Conservation (phyloP, 129 eudicot genomes). For the Apium graveolens region DNA sequence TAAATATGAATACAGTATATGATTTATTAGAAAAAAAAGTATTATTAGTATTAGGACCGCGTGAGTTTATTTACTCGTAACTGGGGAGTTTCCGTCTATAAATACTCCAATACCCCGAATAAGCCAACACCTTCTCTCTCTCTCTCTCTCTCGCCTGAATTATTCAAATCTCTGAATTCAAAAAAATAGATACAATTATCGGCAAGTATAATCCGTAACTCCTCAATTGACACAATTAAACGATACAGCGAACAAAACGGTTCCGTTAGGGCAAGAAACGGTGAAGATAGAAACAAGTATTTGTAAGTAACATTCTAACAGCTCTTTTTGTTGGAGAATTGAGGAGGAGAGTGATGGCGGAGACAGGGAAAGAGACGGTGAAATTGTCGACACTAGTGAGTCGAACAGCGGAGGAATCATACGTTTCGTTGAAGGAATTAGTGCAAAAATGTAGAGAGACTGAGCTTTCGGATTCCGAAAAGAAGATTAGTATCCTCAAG, state of each 20-base stretch:
- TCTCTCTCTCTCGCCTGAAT: background rate
- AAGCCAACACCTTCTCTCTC: no score
- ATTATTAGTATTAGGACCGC: no score
- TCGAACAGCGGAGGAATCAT: slow-evolving; percentile 91
- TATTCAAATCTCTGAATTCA: background rate
- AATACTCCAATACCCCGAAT: no score
- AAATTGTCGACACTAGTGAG: slow-evolving; percentile 77
- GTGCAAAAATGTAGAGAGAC: slow-evolving; percentile 63
- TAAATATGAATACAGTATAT: no score
- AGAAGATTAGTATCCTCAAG: slow-evolving; percentile 74
- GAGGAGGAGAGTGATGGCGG: slow-evolving; percentile 36
- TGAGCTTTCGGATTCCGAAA: slow-evolving; percentile 74
- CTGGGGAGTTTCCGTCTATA: no score
- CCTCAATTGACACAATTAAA: background rate
- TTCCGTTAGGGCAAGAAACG: background rate
- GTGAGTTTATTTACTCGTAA: no score
- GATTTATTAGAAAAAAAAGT: no score
- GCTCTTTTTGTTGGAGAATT: background rate
- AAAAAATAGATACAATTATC: background rate
- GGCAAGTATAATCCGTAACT: background rate
- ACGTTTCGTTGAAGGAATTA: slow-evolving; percentile 66
- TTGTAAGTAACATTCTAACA: background rate
- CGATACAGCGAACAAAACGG: background rate
- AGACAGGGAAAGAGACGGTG: slow-evolving; percentile 79
- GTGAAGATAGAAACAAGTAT: background rate